A percentile compares a stretch with the other conserved stretches of the same genome.
phyloP scores from a whole-genome alignment of 2,329 filamentous ascomycete genomes.

The Trichocomaceae sp. region DNA sequence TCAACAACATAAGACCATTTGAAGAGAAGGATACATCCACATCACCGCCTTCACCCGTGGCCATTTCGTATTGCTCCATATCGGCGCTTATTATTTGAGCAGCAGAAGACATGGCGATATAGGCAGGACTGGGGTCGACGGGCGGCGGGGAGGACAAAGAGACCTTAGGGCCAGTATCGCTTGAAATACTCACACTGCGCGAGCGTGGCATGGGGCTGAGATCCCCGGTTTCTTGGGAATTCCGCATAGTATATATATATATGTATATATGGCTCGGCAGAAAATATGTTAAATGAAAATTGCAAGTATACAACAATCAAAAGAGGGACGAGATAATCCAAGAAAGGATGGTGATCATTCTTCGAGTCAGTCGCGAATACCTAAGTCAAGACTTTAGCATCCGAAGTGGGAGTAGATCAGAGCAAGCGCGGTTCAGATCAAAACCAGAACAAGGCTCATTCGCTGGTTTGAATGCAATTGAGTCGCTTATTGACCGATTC shows the following conservation, averaged over 20 bases:
- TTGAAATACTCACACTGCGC: slow-evolving; percentile 36
- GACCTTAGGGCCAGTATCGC: slow-evolving; percentile 28
- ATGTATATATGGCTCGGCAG: neutral
- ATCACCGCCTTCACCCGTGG: slow-evolving; percentile 60
- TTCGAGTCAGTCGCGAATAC: neutral
- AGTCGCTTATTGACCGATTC: neutral
- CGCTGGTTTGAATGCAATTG: neutral
- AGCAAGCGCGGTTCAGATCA: neutral
- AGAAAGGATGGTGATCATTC: slow-evolving; percentile 1
- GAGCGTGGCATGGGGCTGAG: slow-evolving; percentile 26
- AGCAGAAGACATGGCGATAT: slow-evolving; percentile 80
- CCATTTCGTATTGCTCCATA: slow-evolving; percentile 66
- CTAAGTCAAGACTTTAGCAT: neutral
- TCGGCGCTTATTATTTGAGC: slow-evolving; percentile 88
- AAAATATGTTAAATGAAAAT: neutral
- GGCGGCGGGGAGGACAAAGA: slow-evolving; percentile 57
- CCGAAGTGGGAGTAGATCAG: neutral
- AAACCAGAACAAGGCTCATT: neutral
- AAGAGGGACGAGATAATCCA: neutral
- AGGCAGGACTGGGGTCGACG: slow-evolving; percentile 71
- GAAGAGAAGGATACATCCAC: slow-evolving; percentile 71
- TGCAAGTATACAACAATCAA: slow-evolving; percentile 3
- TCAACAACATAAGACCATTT: slow-evolving; percentile 65
- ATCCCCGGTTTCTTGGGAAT: slow-evolving; percentile 1
- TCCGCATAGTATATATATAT: slow-evolving; percentile 2